phyloP scores from a whole-genome alignment of 768 basidiomycete species.

The Tricholoma hemisulphureum region DNA sequence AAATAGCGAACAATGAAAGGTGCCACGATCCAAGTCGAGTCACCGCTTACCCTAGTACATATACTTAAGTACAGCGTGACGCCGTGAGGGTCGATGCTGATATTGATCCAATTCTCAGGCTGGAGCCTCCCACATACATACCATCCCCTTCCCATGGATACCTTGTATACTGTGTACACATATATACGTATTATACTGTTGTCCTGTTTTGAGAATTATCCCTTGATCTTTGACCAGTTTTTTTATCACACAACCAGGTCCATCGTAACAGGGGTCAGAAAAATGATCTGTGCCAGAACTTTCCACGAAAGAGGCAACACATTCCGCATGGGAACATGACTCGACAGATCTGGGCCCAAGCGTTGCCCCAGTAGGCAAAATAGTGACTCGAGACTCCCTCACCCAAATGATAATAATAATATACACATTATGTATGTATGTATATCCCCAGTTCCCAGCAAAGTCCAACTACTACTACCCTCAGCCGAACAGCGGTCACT shows the following conservation, averaged over 20 bases:
- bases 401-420: no score
- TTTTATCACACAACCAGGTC: background rate
- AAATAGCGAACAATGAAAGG: background rate
- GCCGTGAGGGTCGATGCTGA: no score
- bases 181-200: background rate
- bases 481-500: background rate
- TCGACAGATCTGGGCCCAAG: background rate
- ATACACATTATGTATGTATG: background rate
- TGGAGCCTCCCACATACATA: background rate
- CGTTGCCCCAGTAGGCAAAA: background rate
- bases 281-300: background rate
- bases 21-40: no score
- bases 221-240: background rate
- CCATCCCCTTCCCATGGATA: background rate
- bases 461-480: no score
- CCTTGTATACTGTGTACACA: background rate
- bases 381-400: background rate
- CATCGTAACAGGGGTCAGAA: background rate
- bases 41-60: no score
- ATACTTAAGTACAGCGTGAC: no score
- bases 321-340: background rate
- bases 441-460: no score
- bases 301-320: conserved; percentile 2
- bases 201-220: no score
- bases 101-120: no score